phyloP scores from a whole-genome alignment of 805 yeast species.

The Kuraishia molischiana region DNA sequence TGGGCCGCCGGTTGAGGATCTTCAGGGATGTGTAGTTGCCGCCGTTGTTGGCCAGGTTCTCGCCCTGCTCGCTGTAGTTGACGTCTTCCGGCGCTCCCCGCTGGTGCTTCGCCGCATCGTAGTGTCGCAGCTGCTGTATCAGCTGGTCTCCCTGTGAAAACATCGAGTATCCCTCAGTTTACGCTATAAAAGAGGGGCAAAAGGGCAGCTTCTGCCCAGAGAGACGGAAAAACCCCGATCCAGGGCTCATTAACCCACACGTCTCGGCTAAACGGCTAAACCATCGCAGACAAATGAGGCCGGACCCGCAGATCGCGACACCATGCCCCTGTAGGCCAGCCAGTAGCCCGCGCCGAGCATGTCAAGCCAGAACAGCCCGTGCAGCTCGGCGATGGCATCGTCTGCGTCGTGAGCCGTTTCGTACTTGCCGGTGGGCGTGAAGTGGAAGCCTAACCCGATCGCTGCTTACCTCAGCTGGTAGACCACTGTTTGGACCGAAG shows the following conservation, averaged over 20 bases:
- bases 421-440: conserved; percentile 1
- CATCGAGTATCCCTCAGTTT: too few species aligned
- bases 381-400: conserved; percentile 3
- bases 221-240: too few species aligned
- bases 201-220: too few species aligned
- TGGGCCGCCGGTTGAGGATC: conserved; percentile 19
- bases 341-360: conserved; percentile 7
- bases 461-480: too few species aligned
- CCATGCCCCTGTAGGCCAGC: conserved; percentile 9
- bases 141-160: conserved; percentile 24
- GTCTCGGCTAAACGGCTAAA: too few species aligned
- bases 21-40: conserved; percentile 17
- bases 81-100: background rate
- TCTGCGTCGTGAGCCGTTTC: background rate
- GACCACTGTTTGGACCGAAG: too few species aligned
- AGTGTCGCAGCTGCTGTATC: conserved; percentile 21
- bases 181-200: too few species aligned
- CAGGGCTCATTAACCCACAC: too few species aligned
- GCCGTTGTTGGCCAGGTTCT: background rate
- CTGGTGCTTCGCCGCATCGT: conserved; percentile 18
- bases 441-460: conserved; percentile 6
- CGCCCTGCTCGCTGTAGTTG: conserved; percentile 2
- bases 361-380: conserved; percentile 7
- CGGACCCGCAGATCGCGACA: too few species aligned
- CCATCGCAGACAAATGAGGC: too few species aligned